A percentile compares a stretch with the other conserved stretches of the same genome.
Evolutionary conservation across 805 yeast species (phyloP).

Genomic region (Suhomyces canberraensis): DNA sequence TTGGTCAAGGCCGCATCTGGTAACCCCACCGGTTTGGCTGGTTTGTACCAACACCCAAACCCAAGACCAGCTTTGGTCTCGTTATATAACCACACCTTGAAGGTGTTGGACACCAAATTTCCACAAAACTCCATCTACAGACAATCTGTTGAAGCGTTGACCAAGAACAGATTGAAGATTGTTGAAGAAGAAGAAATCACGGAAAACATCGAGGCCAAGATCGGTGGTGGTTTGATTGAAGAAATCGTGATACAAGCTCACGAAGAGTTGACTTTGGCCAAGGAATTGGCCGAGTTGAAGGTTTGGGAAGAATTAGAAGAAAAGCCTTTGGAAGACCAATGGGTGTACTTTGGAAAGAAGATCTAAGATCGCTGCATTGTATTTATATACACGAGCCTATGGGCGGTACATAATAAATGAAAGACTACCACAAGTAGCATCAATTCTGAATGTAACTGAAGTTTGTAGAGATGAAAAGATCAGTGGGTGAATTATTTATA

Average conservation of each 20-base stretch:
- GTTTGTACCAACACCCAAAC: slow-evolving; percentile 73
- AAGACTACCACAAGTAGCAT: no score
- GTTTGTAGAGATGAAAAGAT: no score
- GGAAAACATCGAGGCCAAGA: slow-evolving; percentile 64
- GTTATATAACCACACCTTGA: slow-evolving; percentile 67
- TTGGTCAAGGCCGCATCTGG: slow-evolving; percentile 59
- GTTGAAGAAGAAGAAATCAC: slow-evolving; percentile 62
- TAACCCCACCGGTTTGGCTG: slow-evolving; percentile 79
- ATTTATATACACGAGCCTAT: no score
- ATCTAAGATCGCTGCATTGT: no score
- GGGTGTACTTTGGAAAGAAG: slow-evolving; percentile 77
- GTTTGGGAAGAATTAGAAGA: slow-evolving; percentile 80
- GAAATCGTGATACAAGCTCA: slow-evolving; percentile 79
- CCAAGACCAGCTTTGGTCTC: slow-evolving; percentile 77
- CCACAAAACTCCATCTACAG: slow-evolving; percentile 75
- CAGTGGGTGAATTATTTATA: no score
- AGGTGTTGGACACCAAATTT: slow-evolving; percentile 53
- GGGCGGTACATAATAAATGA: no score
- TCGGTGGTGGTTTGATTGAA: slow-evolving; percentile 83
- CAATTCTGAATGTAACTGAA: no score
- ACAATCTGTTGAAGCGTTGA: slow-evolving; percentile 69
- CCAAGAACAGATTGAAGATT: slow-evolving; percentile 62
- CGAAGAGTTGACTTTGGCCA: slow-evolving; percentile 69
- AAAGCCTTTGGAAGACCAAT: slow-evolving; percentile 75
- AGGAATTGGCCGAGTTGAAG: slow-evolving; percentile 65